Conservation (phyloP, 768 basidiomycete species). For the Suillus ampliporus region DNA sequence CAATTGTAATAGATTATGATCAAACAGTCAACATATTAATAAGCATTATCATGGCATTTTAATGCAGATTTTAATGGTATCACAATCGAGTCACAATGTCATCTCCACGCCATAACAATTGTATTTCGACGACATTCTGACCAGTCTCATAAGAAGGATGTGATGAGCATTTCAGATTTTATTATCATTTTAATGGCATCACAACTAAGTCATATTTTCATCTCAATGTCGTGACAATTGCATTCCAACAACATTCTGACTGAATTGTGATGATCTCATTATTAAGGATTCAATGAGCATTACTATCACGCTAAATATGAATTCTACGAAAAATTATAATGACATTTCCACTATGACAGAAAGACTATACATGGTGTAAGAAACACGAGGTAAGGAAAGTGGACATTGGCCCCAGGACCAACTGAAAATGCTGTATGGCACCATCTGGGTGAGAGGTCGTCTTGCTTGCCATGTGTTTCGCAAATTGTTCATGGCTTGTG, state of each 20-base stretch:
- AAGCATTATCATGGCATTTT: too few species aligned
- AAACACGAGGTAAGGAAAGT: background rate
- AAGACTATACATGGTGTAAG: background rate
- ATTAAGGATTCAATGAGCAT: background rate
- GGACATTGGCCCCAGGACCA: slow-evolving; percentile 1
- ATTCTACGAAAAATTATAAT: background rate
- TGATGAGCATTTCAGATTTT: background rate
- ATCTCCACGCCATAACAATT: background rate
- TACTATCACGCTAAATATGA: background rate
- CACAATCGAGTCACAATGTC: background rate
- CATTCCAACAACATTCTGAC: background rate
- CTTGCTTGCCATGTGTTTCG: too few species aligned
- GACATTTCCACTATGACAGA: background rate
- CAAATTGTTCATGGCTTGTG: background rate
- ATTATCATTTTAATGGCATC: background rate
- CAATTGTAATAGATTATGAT: too few species aligned
- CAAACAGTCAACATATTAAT: too few species aligned
- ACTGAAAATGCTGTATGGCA: background rate
- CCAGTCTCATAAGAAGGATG: background rate
- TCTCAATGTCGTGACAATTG: background rate
- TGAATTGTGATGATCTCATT: background rate
- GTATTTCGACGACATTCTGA: background rate
- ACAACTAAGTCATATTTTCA: slow-evolving; percentile 2
- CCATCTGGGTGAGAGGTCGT: background rate
- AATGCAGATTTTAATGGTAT: too few species aligned